Evolutionary conservation across 805 yeast genomes (phyloP), one percentile per base, ranked within the genome.

Genomic region (Saturnispora gosingensis): DNA sequence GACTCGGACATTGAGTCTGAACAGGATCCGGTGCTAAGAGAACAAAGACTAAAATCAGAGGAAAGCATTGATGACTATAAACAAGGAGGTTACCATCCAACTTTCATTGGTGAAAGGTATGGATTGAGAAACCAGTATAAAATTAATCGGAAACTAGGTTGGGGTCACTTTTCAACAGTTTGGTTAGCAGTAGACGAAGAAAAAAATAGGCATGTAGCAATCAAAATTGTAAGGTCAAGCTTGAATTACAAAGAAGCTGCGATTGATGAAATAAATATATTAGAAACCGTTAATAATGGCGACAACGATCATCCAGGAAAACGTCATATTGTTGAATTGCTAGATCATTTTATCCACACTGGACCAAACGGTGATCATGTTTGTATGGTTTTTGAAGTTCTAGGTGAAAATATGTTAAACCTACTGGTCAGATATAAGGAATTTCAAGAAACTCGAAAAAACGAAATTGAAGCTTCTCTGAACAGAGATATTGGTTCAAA

Each of bases 111-210:
- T 30, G 86, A 82, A 57, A 61, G 66, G 15, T 78, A 79, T 58
- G 78, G 77, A 39, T 61, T 69, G 7, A 63, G 68, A 45, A 67
- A 71, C 51, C 68, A 72, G 51, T 80, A 80, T 61, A 60, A 67
- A 8, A 66, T 80, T 25, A 68, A 78, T 20, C 67, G 85, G 28
- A 81, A 81, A 61, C 67, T 82, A 8, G 88, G 88, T 3, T 80
- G 85, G 85, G 87, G 88, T 35, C 85, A 81, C 59, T 82, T 82
- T 58, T 77, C 83, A 39, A 81, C 86, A 1, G 87, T 82, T n/a
- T 82, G 86, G 86, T 63, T 82, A 28, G 84, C 84, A 1, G 65
- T 61, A 48, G 77, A 75, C 49, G 55, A 64, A 2, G 51, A 56
- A 3, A 43, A 59, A 15, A 67, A 68, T 16, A 61, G 69, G 28